Evolutionary conservation across 148 eudicot genomes (phyloP).

Genomic region (Rhododendron williamsianum): DNA sequence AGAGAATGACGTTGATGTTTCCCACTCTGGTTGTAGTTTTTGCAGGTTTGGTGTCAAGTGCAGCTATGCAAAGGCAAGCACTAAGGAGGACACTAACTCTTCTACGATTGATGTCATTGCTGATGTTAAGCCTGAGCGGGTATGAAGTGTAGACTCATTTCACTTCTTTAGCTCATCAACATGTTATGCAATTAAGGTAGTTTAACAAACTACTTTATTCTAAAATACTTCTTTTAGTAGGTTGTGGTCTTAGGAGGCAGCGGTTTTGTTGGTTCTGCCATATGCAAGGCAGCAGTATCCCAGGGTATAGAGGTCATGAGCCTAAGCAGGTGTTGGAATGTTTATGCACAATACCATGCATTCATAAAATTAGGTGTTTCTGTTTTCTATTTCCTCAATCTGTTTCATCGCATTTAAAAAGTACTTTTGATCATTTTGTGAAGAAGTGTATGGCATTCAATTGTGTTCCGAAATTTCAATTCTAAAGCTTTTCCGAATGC

Average conservation of each 20-base stretch:
- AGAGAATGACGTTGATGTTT: slow-evolving; percentile 8
- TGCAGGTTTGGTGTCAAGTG: slow-evolving; percentile 50
- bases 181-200: neutral
- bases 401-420: neutral
- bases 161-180: slow-evolving; percentile 3
- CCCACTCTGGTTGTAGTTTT: slow-evolving; percentile 26
- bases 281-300: slow-evolving; percentile 96
- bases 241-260: slow-evolving; percentile 95
- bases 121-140: slow-evolving; percentile 74
- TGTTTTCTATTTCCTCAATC: neutral
- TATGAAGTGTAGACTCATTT: slow-evolving; percentile 25
- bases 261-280: slow-evolving; percentile 98
- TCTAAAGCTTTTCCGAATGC: slow-evolving; percentile 9
- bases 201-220: neutral
- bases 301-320: slow-evolving; percentile 88
- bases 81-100: slow-evolving; percentile 38
- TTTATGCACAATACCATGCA: neutral
- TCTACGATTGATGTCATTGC: slow-evolving; percentile 79
- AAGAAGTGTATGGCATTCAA: neutral
- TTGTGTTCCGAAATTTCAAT: neutral
- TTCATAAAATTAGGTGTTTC: neutral
- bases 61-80: slow-evolving; percentile 53
- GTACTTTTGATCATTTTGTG: neutral
- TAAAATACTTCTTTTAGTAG: slow-evolving; percentile 40
- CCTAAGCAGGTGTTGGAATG: slow-evolving; percentile 70